Conservation (phyloP, 1,284 basidiomycete genomes). For the Tilletia horrida region DNA sequence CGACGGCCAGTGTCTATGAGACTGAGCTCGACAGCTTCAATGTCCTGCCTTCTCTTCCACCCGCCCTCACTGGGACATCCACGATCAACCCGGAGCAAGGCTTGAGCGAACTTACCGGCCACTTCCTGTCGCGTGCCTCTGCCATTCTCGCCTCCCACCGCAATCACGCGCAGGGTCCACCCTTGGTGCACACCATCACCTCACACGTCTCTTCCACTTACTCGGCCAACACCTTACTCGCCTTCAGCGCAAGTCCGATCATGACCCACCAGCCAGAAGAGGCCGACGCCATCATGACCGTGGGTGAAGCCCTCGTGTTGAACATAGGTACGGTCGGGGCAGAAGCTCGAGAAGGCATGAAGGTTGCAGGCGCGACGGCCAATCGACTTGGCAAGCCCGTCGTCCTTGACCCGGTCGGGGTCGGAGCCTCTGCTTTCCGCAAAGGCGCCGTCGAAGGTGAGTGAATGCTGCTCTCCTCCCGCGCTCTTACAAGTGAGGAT, state of each 20-base stretch:
- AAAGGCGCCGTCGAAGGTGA: constrained; percentile 60
- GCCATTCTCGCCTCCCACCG: constrained; percentile 25
- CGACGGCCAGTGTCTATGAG: not conserved
- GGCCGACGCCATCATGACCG: constrained; percentile 72
- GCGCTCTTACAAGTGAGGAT: not conserved
- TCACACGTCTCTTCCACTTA: constrained; percentile 86
- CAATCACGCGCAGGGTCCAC: constrained; percentile 27
- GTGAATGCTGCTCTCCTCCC: constrained; percentile 18
- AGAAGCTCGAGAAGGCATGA: constrained; percentile 68
- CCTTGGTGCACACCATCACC: constrained; percentile 67
- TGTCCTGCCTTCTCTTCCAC: constrained; percentile 4
- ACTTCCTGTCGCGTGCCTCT: constrained; percentile 5
- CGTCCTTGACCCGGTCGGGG: constrained; percentile 89
- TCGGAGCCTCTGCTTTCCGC: constrained; percentile 77
- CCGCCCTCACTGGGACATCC: not conserved
- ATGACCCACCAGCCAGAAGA: constrained; percentile 70
- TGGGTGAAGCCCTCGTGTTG: constrained; percentile 71
- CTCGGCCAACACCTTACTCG: constrained; percentile 85
- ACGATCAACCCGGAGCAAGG: not conserved
- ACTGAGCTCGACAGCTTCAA: constrained; percentile 14
- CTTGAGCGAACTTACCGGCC: not conserved
- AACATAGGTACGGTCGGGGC: constrained; percentile 83
- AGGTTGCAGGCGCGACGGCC: constrained; percentile 66
- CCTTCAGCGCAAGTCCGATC: constrained; percentile 83
- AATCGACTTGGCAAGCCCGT: constrained; percentile 61